Conservation (phyloP, 129 eudicot species). For the Escallonia herrerae region DNA sequence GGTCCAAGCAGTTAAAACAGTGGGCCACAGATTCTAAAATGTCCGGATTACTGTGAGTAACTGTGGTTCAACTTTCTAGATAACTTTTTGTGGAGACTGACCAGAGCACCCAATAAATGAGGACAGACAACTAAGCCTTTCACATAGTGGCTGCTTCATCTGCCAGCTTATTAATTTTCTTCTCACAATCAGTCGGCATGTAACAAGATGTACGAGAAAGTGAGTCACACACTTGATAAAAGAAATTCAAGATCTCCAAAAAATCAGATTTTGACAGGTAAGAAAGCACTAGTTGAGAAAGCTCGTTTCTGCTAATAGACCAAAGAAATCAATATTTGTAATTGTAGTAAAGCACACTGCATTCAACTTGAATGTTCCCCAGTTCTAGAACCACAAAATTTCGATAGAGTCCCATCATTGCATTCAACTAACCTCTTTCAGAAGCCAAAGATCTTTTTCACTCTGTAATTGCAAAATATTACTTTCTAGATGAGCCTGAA, state of each 20-base stretch:
- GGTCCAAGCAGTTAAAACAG: no score
- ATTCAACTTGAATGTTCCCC: background rate
- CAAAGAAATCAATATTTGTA: background rate
- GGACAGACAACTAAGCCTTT: no score
- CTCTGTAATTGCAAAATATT: slow-evolving; percentile 37
- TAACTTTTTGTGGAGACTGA: no score
- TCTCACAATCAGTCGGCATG: slow-evolving; percentile 37
- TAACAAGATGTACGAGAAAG: background rate
- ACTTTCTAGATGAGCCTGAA: slow-evolving; percentile 51
- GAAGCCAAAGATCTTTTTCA: slow-evolving; percentile 53
- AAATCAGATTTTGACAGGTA: slow-evolving; percentile 2
- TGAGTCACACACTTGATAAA: background rate
- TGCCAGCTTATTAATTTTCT: slow-evolving; percentile 36
- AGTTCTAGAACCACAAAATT: background rate
- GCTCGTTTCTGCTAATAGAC: background rate
- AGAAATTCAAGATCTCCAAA: background rate
- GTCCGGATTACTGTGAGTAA: no score
- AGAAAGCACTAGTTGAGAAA: background rate
- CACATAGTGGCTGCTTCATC: slow-evolving; percentile 33
- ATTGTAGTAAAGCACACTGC: background rate
- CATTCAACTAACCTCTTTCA: slow-evolving; percentile 58
- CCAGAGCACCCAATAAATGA: no score
- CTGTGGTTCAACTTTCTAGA: no score
- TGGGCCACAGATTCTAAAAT: no score
- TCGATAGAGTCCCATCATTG: slow-evolving; percentile 6